Evolutionary conservation across 352 stramenopile genomes (phyloP).

Genomic region (Phytophthora nicotianae): DNA sequence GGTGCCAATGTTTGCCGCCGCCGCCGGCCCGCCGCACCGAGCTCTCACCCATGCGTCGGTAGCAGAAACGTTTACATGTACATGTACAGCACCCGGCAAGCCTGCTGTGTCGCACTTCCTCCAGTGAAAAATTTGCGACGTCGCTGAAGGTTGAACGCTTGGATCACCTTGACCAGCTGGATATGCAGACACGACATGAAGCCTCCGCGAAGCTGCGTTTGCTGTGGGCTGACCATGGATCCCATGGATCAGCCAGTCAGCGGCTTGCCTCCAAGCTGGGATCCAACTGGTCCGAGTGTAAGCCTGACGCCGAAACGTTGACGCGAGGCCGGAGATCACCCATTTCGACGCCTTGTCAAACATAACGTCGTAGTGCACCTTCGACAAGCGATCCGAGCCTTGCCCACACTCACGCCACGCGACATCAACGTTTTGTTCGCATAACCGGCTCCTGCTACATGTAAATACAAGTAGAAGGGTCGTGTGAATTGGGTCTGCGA

Average conservation of each 20-base stretch:
- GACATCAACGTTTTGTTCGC: no score
- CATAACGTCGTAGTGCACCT: no score
- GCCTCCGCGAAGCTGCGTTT: constrained; percentile 3
- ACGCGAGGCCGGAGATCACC: constrained; percentile 2
- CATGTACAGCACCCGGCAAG: neutral
- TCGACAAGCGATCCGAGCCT: no score
- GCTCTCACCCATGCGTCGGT: neutral
- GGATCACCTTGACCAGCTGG: constrained; percentile 24
- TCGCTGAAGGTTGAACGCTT: constrained; percentile 10
- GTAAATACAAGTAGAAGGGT: no score
- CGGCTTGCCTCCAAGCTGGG: constrained; percentile 20
- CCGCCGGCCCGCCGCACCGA: neutral
- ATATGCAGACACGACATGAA: constrained; percentile 9
- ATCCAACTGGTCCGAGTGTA: constrained; percentile 24
- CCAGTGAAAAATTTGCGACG: constrained; percentile 14
- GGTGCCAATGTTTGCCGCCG: neutral
- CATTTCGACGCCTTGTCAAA: neutral
- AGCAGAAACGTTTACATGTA: no score
- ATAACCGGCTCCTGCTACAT: no score
- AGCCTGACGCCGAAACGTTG: neutral
- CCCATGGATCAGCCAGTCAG: no score
- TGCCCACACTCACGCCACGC: no score
- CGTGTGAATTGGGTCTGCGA: constrained; percentile 5
- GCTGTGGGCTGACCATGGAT: constrained; percentile 6
- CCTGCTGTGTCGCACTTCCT: neutral